phyloP scores from a whole-genome alignment of 2,329 filamentous ascomycete species.

The Zasmidium angulare region DNA sequence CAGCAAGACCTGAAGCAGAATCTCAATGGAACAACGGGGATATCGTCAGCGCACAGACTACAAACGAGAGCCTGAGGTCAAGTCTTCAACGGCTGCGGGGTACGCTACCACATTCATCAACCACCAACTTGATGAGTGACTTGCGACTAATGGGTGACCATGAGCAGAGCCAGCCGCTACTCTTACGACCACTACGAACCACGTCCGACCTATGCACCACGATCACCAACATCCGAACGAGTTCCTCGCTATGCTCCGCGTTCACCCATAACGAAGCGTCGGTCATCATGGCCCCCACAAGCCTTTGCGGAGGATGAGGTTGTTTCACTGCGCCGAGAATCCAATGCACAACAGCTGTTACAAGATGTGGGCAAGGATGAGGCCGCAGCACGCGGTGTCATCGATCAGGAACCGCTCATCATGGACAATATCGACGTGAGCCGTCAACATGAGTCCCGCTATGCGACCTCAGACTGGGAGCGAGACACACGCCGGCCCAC shows the following conservation, averaged over 20 bases:
- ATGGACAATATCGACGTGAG: conserved; percentile 52
- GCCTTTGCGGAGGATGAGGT: conserved; percentile 70
- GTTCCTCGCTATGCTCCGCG: conserved; percentile 14
- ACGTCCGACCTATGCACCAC: conserved; percentile 32
- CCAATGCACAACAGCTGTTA: conserved; percentile 42
- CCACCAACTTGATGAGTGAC: background rate
- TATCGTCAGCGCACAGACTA: background rate
- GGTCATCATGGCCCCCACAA: conserved; percentile 55
- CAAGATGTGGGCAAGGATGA: conserved; percentile 51
- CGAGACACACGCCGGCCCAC: conserved; percentile 9
- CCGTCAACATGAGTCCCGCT: conserved; percentile 56
- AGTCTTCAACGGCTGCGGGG: conserved; percentile 1
- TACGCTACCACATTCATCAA: background rate
- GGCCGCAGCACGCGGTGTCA: conserved; percentile 59
- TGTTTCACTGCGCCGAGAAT: conserved; percentile 62
- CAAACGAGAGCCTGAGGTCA: background rate
- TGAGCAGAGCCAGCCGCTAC: conserved; percentile 11
- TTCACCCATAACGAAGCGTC: conserved; percentile 22
- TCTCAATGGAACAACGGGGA: background rate
- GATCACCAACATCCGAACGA: conserved; percentile 22
- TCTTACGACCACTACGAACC: conserved; percentile 37
- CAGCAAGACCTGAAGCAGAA: background rate
- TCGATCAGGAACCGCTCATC: conserved; percentile 69
- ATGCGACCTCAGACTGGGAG: conserved; percentile 50
- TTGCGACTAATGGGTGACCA: background rate